A percentile compares a stretch with the other conserved stretches of the same genome.
Conservation (phyloP, 306 rosid genomes). For the Mucuna pruriens region DNA sequence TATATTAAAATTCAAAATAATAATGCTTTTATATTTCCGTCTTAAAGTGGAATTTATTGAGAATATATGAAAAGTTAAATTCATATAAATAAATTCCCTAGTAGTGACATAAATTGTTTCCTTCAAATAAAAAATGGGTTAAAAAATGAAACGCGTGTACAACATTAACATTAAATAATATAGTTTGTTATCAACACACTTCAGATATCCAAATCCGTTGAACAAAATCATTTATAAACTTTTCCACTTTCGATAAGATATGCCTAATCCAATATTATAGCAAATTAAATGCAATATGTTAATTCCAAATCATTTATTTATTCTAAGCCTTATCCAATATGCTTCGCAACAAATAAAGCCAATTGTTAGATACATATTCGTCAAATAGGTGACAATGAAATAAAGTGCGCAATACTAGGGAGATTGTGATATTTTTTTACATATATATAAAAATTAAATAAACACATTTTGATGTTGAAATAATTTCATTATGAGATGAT, state of each 20-base stretch:
- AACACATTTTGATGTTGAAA: not conserved
- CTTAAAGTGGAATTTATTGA: not conserved
- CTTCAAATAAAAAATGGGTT: not conserved
- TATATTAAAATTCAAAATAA: not conserved
- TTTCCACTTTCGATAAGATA: slow-evolving; percentile 22
- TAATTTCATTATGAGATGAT: not conserved
- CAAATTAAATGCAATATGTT: not conserved
- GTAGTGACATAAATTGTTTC: not conserved
- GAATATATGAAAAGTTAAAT: not conserved
- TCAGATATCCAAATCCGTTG: slow-evolving; percentile 3
- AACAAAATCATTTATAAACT: slow-evolving; percentile 20
- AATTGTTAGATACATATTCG: not conserved
- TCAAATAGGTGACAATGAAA: not conserved
- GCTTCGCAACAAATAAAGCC: not conserved
- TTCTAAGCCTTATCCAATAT: slow-evolving; percentile 26
- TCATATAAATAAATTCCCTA: not conserved
- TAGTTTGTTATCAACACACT: slow-evolving; percentile 7
- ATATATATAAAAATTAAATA: too few relatives aligned
- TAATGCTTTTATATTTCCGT: not conserved
- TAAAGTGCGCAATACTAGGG: not conserved
- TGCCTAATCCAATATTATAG: slow-evolving; percentile 26
- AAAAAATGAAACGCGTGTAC: not conserved
- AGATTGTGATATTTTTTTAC: not conserved
- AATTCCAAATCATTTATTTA: slow-evolving; percentile 11
- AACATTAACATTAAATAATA: not conserved